Base-by-base conservation (phyloP, 352 stramenopile genomes). In the Globisporangium splendens region DNA sequence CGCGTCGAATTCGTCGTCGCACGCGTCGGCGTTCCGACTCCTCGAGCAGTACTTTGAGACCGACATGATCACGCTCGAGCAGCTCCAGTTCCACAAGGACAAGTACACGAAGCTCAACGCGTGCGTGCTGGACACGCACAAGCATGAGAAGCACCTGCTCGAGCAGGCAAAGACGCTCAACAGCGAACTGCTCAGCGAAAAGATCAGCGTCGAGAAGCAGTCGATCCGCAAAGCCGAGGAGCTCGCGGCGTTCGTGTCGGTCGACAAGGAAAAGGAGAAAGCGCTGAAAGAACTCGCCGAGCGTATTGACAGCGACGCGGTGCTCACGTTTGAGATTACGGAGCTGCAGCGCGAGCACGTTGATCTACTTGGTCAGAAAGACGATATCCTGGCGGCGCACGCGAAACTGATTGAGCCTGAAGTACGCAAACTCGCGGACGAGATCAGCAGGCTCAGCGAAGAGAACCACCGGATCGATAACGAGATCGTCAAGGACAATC, bases 171-270 rank as follows among this genome's bases (percentile, higher is more conserved):
- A 96, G 62, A 61, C 79, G 43, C 80, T 95, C 41, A 95, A 94
- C 65, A 83, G 75, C 59, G 86, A 95, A 35, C 69, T 96, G 17
- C 66, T 96, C 20, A 78, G 66, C 12, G 79, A 95, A 62, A 93
- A 95, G 65, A 96, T 96, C 72, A 70, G 76, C 22, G 75, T 91
- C 21, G 86, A 94, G 63, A 93, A 96, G 73, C 82, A 94, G 65
- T 75, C 77, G 49, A 94, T 95, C 51, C 85, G 82, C 28, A 93
- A 91, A 50, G 73, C 83, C 5, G 83, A 94, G 62, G 80, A 95
- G 51, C 73, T 93, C 28, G 77, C 83, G 18, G 75, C 78, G 18
- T 84, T 88, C 56, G 72, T 78, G 22, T 82, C 73, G 1, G 65
- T 96, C 6, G 83, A 96, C 46, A 88, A 89, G 31, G 81, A 93